Evolutionary conservation across 441 rosid genomes (phyloP), one percentile per base, ranked within the genome.

Genomic region (Macaranga tanarius): DNA sequence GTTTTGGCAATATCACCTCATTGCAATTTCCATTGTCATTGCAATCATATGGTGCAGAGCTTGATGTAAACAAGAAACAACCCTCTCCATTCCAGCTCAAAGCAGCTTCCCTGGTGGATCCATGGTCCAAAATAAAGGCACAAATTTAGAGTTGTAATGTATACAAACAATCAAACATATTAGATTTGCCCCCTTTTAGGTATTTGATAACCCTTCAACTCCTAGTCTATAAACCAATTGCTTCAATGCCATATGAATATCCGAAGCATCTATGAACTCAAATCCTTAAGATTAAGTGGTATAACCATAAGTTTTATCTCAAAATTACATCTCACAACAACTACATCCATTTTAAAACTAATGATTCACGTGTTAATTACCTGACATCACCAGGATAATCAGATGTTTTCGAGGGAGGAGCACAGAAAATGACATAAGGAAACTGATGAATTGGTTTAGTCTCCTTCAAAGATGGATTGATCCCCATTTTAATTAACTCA

Each of bases 71-170:
- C 60, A 94, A 72, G 85, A 94, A 94, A 71, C 87, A 81, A 71
- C 99, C 97, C 76, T 92, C 92, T 5, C 94, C 90, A 23, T 85
- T 92, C 99, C 99, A 95, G 72, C 84, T 87, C 82, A 81, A 81
- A 44, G 88, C 88, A 79, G 99, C 97, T 82, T 79, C 76, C 84
- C 99, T 95, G 83, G 64, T 65, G 34, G 11, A 42, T 69, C 71
- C 52, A 77, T 58, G 55, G 4, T 22, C 71, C 79, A 71, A 69
- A 76, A 11, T 69, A 47, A 65, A 0, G 17, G 13, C 12, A 57
- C 42, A 65, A 59, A 12, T 8, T 8, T 7, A 45, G 15, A 45
- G 42, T 38, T 38, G 42, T 38, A 2, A 38, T 38, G 7, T 38
- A n/a, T n/a, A n/a, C n/a, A n/a, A n/a, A 4, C 54, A 44, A 17